A percentile compares a stretch with the other conserved stretches of the same genome.
These are phyloP conservation scores for Leptodontidium sp. DNA, from an alignment of 2,329 filamentous ascomycete species.

Conservation along the genomic window DNA sequence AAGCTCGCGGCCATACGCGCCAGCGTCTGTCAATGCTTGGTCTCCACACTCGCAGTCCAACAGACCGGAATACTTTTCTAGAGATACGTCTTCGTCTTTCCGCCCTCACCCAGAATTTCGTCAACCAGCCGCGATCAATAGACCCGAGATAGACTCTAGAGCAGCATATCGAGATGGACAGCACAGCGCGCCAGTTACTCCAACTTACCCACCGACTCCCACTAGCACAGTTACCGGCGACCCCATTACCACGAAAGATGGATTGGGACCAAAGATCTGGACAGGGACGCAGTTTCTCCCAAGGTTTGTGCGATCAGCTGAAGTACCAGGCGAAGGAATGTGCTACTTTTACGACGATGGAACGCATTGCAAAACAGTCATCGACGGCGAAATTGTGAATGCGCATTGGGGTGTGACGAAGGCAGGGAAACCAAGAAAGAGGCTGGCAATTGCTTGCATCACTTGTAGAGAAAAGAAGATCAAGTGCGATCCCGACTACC, in stretches of 20 bases:
- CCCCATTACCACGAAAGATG: conserved; percentile 59
- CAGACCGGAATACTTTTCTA: conserved; percentile 40
- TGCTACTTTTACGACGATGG: conserved; percentile 91
- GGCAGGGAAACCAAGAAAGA: conserved; percentile 90
- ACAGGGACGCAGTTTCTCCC: conserved; percentile 72
- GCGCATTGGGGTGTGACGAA: conserved; percentile 95
- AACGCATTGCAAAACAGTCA: conserved; percentile 80
- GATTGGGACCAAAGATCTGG: conserved; percentile 73
- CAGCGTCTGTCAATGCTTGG: conserved; percentile 40
- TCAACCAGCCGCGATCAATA: conserved; percentile 33
- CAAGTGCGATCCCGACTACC: conserved; percentile 90
- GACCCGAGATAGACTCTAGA: conserved; percentile 38
- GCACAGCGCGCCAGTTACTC: conserved; percentile 33
- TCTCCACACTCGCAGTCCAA: conserved; percentile 41
- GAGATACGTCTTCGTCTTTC: conserved; percentile 45
- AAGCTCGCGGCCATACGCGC: conserved; percentile 31
- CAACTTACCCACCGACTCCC: conserved; percentile 41
- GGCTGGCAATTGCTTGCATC: conserved; percentile 89
- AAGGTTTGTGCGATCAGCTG: conserved; percentile 68
- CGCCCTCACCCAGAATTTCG: conserved; percentile 36
- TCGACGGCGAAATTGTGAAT: conserved; percentile 87
- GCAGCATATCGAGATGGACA: conserved; percentile 38
- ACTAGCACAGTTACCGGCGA: conserved; percentile 39
- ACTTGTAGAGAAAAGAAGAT: conserved; percentile 98
- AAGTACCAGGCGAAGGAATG: conserved; percentile 79